A percentile compares a stretch with the other conserved stretches of the same genome.
phyloP scores from a whole-genome alignment of 495 filamentous ascomycete genomes.

The Penicillium nucicola region DNA sequence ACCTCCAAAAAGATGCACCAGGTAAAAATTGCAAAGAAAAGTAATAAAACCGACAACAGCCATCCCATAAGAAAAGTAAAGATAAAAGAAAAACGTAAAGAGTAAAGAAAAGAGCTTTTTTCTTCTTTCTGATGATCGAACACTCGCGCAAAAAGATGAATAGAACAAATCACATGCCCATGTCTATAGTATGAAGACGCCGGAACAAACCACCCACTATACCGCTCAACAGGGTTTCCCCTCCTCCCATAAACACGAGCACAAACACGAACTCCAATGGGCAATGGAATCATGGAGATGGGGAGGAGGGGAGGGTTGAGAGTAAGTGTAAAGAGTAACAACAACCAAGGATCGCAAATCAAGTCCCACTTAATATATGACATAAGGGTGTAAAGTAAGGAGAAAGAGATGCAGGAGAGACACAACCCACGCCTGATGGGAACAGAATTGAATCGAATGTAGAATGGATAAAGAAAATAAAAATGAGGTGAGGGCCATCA shows the following conservation, averaged over 20 bases:
- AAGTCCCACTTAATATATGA: too few species aligned
- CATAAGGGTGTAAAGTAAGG: too few species aligned
- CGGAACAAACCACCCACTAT: conserved; percentile 41
- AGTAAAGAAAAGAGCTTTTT: conserved; percentile 24
- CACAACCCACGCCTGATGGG: conserved; percentile 26
- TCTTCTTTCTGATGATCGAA: conserved; percentile 23
- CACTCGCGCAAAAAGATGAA: conserved; percentile 26
- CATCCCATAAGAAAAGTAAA: conserved; percentile 22
- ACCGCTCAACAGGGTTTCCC: conserved; percentile 34
- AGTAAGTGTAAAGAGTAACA: too few species aligned
- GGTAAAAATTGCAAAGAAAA: conserved; percentile 11
- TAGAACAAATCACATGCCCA: conserved; percentile 34
- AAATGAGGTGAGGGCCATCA: conserved; percentile 18
- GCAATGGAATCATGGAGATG: too few species aligned
- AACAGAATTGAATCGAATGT: conserved; percentile 13
- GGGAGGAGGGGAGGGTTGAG: too few species aligned
- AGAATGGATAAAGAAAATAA: conserved; percentile 2
- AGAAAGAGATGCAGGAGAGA: conserved; percentile 18
- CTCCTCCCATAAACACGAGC: conserved; percentile 12
- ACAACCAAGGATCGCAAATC: too few species aligned
- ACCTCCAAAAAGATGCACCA: conserved; percentile 11
- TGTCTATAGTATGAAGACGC: conserved; percentile 46
- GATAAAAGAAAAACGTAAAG: not conserved
- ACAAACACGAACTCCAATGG: too few species aligned
- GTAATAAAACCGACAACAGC: conserved; percentile 25